Percentiles rank a stretch among this genome's conserved stretches.
Conservation (phyloP, 352 stramenopile genomes). For the Plasmopara viticola region DNA sequence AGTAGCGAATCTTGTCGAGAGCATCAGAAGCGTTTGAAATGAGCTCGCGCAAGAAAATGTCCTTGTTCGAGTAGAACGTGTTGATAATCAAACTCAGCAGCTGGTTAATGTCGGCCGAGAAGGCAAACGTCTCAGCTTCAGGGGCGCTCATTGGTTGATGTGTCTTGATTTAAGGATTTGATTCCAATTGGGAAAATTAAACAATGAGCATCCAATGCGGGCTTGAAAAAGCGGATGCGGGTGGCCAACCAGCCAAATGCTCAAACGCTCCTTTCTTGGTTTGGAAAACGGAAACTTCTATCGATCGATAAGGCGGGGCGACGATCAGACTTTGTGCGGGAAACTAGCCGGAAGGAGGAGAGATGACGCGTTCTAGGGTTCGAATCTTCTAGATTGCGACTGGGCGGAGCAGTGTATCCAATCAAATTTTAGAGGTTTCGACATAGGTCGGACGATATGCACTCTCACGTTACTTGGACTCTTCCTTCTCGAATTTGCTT, state of each 20-base stretch:
- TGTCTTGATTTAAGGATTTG: conserved; percentile 13
- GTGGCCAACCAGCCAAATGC: conserved; percentile 24
- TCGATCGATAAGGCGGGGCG: conserved; percentile 22
- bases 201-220: conserved; percentile 25
- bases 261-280: conserved; percentile 17
- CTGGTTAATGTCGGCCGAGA: conserved; percentile 99
- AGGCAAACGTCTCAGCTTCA: conserved; percentile 97
- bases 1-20: conserved; percentile 97
- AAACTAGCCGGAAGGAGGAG: not conserved
- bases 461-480: conserved; percentile 1
- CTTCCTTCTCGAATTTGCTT: conserved; percentile 12
- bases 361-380: conserved; percentile 19
- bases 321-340: conserved; percentile 7
- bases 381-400: conserved; percentile 72
- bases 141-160: conserved; percentile 52
- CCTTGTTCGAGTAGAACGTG: conserved; percentile 99
- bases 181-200: conserved; percentile 52
- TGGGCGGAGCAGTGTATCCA: conserved; percentile 4
- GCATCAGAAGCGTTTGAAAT: conserved; percentile 97
- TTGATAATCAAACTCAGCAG: conserved; percentile 97
- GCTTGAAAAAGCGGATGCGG: not conserved
- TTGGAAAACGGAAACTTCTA: conserved; percentile 26
- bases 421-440: conserved; percentile 13
- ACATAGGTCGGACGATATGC: conserved; percentile 13
- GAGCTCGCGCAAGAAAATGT: conserved; percentile 97